Evolutionary conservation across 1,284 basidiomycete species (phyloP).

Genomic region (Ceratobasidium sp.): DNA sequence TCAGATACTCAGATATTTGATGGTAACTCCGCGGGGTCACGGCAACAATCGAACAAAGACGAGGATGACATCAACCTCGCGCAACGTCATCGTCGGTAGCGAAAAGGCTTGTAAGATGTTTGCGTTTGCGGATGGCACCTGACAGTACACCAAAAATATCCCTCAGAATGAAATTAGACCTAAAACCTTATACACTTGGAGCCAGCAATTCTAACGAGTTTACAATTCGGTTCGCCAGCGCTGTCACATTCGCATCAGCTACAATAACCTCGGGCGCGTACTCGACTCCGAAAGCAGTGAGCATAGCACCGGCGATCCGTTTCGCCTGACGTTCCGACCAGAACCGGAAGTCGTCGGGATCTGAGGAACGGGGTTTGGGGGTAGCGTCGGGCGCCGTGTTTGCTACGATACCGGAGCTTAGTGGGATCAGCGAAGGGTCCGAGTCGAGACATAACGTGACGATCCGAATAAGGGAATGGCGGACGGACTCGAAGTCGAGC

Average conservation of each 20-base stretch:
- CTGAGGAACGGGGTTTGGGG: slow-evolving; percentile 59
- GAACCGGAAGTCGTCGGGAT: slow-evolving; percentile 94
- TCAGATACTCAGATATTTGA: too few species aligned
- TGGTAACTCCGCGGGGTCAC: too few species aligned
- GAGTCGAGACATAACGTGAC: slow-evolving; percentile 89
- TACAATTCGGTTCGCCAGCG: slow-evolving; percentile 81
- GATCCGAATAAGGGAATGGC: slow-evolving; percentile 76
- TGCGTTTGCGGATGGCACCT: too few species aligned
- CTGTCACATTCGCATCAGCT: slow-evolving; percentile 90
- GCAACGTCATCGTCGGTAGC: too few species aligned
- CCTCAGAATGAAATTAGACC: too few species aligned
- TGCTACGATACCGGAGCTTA: slow-evolving; percentile 60
- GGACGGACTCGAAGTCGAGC: slow-evolving; percentile 74
- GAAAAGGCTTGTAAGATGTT: too few species aligned
- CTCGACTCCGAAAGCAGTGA: slow-evolving; percentile 88
- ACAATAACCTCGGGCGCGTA: slow-evolving; percentile 90
- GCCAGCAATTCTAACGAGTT: slow-evolving; percentile 34
- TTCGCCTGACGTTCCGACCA: slow-evolving; percentile 92
- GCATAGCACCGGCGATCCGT: slow-evolving; percentile 82
- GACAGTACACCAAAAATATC: too few species aligned
- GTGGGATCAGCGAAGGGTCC: slow-evolving; percentile 83
- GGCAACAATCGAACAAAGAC: too few species aligned
- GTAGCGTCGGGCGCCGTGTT: slow-evolving; percentile 51
- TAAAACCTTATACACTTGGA: neutral
- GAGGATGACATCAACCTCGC: too few species aligned